A percentile compares a stretch with the other conserved stretches of the same genome.
phyloP scores from a whole-genome alignment of 768 basidiomycete genomes.

The Boletus speciosus region DNA sequence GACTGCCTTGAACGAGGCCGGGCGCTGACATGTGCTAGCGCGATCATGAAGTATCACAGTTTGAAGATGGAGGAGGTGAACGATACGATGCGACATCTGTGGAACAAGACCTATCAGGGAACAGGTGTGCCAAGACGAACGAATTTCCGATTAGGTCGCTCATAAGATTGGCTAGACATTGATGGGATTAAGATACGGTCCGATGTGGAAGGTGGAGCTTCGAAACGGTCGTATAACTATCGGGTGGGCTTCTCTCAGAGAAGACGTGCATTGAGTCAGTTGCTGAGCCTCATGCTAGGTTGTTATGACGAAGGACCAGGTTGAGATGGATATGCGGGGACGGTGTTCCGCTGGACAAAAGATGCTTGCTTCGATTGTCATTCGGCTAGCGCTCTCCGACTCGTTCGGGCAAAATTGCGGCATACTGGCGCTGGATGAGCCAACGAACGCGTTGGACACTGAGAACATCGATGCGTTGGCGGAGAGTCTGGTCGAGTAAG shows the following conservation, averaged over 20 bases:
- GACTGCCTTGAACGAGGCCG: not conserved
- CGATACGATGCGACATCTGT: constrained; percentile 92
- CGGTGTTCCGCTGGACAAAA: constrained; percentile 98
- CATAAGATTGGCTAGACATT: constrained; percentile 63
- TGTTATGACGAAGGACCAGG: constrained; percentile 98
- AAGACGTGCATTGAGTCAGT: constrained; percentile 3
- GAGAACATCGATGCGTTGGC: constrained; percentile 97
- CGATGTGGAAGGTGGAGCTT: constrained; percentile 86
- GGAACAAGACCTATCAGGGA: constrained; percentile 99
- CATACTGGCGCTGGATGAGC: constrained; percentile 95
- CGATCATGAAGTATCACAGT: constrained; percentile 97
- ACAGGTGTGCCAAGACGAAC: constrained; percentile 57
- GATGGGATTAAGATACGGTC: constrained; percentile 95
- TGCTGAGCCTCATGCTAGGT: constrained; percentile 50
- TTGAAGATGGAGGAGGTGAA: constrained; percentile 99
- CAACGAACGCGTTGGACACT: constrained; percentile 93
- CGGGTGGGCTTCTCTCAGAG: constrained; percentile 51
- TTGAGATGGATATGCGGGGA: constrained; percentile 99
- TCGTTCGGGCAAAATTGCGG: constrained; percentile 98
- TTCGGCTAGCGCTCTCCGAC: constrained; percentile 93
- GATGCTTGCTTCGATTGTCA: constrained; percentile 97
- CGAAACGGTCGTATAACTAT: constrained; percentile 95
- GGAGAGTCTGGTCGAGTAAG: constrained; percentile 86
- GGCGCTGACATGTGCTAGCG: constrained; percentile 48
- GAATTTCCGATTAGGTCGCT: constrained; percentile 8